Evolutionary conservation across 768 basidiomycete genomes (phyloP).

Genomic region (Tricholomella constricta): DNA sequence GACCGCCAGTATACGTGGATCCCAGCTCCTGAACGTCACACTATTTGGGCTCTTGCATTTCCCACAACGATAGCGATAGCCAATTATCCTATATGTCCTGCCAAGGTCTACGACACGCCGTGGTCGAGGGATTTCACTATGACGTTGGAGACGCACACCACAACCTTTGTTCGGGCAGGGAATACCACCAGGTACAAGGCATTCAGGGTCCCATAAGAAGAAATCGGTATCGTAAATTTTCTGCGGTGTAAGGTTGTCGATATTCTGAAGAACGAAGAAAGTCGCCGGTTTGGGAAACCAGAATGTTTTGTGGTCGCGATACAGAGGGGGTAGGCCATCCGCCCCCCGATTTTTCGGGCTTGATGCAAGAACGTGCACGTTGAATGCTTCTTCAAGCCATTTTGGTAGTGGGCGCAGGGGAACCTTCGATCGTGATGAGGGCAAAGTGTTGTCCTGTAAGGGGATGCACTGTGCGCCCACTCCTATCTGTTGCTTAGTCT

Average conservation of each 20-base stretch:
- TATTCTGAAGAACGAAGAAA: constrained; percentile 1
- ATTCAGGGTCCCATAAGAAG: constrained; percentile 20
- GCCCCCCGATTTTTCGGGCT: background rate
- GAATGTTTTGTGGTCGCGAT: constrained; percentile 6
- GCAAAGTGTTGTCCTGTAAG: no score
- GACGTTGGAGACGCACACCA: constrained; percentile 6
- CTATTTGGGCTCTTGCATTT: constrained; percentile 3
- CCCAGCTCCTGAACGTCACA: constrained; percentile 14
- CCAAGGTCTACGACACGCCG: constrained; percentile 15
- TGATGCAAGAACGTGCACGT: background rate
- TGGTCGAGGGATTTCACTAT: constrained; percentile 11
- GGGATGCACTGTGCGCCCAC: no score
- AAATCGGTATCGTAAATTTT: constrained; percentile 11
- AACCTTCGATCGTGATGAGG: background rate
- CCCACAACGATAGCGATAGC: constrained; percentile 9
- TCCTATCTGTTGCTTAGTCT: no score
- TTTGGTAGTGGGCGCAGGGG: background rate
- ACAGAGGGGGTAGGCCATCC: background rate
- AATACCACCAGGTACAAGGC: background rate
- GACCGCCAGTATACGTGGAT: constrained; percentile 5
- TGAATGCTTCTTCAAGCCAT: background rate
- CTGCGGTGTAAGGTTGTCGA: constrained; percentile 10
- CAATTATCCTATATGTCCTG: constrained; percentile 17
- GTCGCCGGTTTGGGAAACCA: background rate
- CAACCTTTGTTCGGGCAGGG: constrained; percentile 13